Evolutionary conservation across 2,329 filamentous ascomycete species (phyloP), one percentile per base, ranked within the genome.

Genomic region (Aspergillus intermedius): DNA sequence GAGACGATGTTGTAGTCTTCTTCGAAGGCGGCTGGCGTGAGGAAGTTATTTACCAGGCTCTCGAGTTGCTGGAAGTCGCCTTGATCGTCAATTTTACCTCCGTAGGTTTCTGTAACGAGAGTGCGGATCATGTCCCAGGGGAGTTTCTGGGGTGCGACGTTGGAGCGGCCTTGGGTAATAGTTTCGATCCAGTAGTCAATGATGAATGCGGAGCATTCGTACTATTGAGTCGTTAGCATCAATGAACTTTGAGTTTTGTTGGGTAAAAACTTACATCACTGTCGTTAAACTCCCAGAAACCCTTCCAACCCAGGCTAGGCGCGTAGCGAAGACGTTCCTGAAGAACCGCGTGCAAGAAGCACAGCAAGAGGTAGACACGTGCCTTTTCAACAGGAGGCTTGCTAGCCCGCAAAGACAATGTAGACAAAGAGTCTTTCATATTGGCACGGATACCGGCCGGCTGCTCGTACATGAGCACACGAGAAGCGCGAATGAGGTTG

Each of bases 241-340:
- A 30, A 13, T 15, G 42, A 21, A 12, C 19, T 41, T 4, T 34
- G 4, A 6, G n/a, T 13, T 5, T 28, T 19, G 42, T 19, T 10
- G 7, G 9, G 44, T n/a, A 10, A 51, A 34, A 57, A 84, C 88
- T 87, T 81, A 94, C 88, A 72, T 98, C 93, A 60, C 91, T 95
- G 70, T 98, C 94, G 66, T 98, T 98, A 71, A 98, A 98, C 71
- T 98, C 94, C 93, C 94, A 98, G 78, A 96, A 95, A 47, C 90
- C 89, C 75, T 95, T 96, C 93, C 93, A 98, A 52, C 93, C 93
- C 48, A 98, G 76, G 49, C 80, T 91, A 0, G 93, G 94, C 21
- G 91, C 91, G 67, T 98, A 98, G 54, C 93, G 86, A 54, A 98
- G 76, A 59, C 94, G 80, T 70, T 98, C 93, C 69, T 98, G 93